A percentile compares a stretch with the other conserved stretches of the same genome.
phyloP scores from a whole-genome alignment of 495 filamentous ascomycete genomes.

The Polyplosphaeria fusca region DNA sequence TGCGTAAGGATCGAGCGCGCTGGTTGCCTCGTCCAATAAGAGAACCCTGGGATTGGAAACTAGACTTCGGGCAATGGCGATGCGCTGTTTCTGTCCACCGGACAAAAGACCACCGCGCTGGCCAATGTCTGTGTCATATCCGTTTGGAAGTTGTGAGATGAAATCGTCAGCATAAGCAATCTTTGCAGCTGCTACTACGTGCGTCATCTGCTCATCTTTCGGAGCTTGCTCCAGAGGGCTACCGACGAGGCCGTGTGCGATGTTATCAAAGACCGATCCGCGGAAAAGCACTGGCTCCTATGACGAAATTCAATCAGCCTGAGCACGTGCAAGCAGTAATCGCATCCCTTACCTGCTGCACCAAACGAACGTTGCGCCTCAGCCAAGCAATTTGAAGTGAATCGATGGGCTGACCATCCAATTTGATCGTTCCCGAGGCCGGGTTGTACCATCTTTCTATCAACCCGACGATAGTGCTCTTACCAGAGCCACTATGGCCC shows the following conservation, averaged over 20 bases:
- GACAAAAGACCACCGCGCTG: constrained; percentile 88
- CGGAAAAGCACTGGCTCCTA: constrained; percentile 81
- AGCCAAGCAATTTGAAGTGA: not conserved
- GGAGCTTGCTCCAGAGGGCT: constrained; percentile 23
- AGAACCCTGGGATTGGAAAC: constrained; percentile 91
- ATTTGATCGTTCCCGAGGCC: not conserved
- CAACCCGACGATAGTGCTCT: constrained; percentile 31
- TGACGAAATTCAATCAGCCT: constrained; percentile 78
- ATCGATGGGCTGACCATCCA: not conserved
- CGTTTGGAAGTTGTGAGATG: constrained; percentile 73
- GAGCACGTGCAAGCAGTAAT: constrained; percentile 69
- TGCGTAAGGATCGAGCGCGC: constrained; percentile 87
- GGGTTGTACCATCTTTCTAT: constrained; percentile 34
- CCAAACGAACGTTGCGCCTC: constrained; percentile 29
- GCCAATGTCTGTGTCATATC: constrained; percentile 90
- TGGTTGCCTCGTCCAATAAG: constrained; percentile 90
- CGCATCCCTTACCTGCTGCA: constrained; percentile 56
- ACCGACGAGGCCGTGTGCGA: constrained; percentile 80
- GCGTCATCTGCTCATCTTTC: not conserved
- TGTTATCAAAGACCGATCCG: constrained; percentile 81
- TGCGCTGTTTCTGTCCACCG: constrained; percentile 94
- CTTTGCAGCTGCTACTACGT: constrained; percentile 73
- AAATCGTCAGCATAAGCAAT: constrained; percentile 94
- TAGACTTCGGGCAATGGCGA: constrained; percentile 81
- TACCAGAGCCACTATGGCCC: constrained; percentile 34